Evolutionary conservation across 2,329 filamentous ascomycete species (phyloP).

Genomic region (Rutstroemia sp.): DNA sequence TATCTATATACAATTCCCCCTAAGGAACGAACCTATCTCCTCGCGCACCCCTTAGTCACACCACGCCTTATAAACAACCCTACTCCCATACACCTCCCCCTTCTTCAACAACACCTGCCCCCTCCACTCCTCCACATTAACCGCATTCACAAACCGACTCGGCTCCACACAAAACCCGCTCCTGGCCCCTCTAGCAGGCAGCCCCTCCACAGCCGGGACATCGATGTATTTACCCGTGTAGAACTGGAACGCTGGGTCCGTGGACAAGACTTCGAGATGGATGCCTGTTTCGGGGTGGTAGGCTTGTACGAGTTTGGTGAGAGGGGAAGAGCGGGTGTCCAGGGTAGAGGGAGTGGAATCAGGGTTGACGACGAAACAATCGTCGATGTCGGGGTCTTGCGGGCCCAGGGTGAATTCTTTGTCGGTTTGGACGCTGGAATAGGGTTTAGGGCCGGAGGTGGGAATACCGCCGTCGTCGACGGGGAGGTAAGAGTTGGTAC

Average conservation of each 20-base stretch:
- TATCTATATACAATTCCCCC: too few species aligned
- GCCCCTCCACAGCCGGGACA: constrained; percentile 57
- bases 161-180: constrained; percentile 90
- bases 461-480: constrained; percentile 71
- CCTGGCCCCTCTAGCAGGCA: constrained; percentile 57
- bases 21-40: too few species aligned
- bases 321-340: constrained; percentile 45
- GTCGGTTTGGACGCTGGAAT: constrained; percentile 55
- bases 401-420: constrained; percentile 66
- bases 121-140: constrained; percentile 75
- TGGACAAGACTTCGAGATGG: constrained; percentile 81
- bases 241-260: constrained; percentile 94
- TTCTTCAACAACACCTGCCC: constrained; percentile 73
- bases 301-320: constrained; percentile 63
- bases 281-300: constrained; percentile 67
- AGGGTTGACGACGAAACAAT: constrained; percentile 70
- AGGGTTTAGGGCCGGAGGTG: constrained; percentile 53
- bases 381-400: constrained; percentile 65
- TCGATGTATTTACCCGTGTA: constrained; percentile 85
- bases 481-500: constrained; percentile 60
- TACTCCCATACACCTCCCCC: constrained; percentile 74
- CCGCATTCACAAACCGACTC: constrained; percentile 81
- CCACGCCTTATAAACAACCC: constrained; percentile 82
- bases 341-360: constrained; percentile 35
- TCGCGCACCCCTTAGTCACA: constrained; percentile 37